Evolutionary conservation across 495 filamentous ascomycete genomes (phyloP).

Genomic region (Aspergillus baeticus): DNA sequence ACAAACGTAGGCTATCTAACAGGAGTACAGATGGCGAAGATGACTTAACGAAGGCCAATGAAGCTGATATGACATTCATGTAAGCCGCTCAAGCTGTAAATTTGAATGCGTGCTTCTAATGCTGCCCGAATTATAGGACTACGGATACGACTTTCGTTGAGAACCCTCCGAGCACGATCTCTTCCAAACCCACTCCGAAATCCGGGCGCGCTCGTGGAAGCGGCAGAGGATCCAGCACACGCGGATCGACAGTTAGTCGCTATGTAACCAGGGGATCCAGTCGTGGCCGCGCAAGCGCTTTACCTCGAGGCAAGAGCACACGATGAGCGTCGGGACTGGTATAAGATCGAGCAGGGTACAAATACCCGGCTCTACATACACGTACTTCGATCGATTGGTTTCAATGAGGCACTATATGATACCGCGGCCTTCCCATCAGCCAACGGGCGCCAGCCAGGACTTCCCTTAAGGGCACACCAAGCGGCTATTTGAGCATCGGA

Average conservation of each 20-base stretch:
- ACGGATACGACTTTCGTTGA: slow-evolving; percentile 95
- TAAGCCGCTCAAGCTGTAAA: slow-evolving; percentile 41
- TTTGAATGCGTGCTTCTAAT: not conserved
- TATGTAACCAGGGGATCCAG: slow-evolving; percentile 39
- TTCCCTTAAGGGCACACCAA: too few relatives aligned
- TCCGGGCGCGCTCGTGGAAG: slow-evolving; percentile 31
- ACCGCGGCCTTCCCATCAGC: too few relatives aligned
- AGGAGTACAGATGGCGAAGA: slow-evolving; percentile 30
- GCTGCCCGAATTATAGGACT: slow-evolving; percentile 54
- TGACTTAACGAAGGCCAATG: slow-evolving; percentile 32
- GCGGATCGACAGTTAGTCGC: slow-evolving; percentile 42
- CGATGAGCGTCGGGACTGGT: slow-evolving; percentile 21
- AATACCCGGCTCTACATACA: not conserved
- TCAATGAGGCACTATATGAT: too few relatives aligned
- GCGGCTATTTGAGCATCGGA: too few relatives aligned
- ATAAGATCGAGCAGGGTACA: not conserved
- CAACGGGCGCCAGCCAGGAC: too few relatives aligned
- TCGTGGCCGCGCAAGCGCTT: slow-evolving; percentile 39
- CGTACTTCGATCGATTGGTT: not conserved
- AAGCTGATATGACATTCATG: slow-evolving; percentile 86
- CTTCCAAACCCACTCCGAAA: slow-evolving; percentile 64
- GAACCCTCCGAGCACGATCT: slow-evolving; percentile 64
- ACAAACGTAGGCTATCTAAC: not conserved
- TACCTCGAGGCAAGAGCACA: slow-evolving; percentile 41
- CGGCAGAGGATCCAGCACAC: slow-evolving; percentile 27